Conservation (phyloP, 306 rosid species). For the Quercus ilex region DNA sequence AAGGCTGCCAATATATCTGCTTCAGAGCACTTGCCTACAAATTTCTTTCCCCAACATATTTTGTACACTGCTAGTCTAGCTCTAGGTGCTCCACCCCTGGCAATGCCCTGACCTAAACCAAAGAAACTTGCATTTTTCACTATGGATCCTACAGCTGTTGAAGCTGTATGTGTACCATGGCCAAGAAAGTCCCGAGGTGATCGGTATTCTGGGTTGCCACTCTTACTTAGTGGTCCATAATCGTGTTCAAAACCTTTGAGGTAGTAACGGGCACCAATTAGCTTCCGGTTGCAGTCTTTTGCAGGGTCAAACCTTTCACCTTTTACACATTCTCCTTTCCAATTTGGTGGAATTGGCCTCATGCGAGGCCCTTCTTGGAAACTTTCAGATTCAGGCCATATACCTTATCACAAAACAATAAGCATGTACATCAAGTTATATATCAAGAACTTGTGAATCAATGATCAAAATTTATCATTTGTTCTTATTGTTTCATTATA, state of each 20-base stretch:
- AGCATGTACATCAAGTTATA: neutral
- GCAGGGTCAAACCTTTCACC: slow-evolving; percentile 41
- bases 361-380: slow-evolving; percentile 32
- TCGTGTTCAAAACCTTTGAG: slow-evolving; percentile 44
- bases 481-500: neutral
- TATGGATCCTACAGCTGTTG: slow-evolving; percentile 50
- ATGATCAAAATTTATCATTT: neutral
- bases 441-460: neutral
- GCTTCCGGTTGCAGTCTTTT: slow-evolving; percentile 44
- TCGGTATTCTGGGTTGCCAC: slow-evolving; percentile 35
- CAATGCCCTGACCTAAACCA: slow-evolving; percentile 37
- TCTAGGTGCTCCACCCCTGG: slow-evolving; percentile 53
- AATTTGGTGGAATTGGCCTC: slow-evolving; percentile 36
- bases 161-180: slow-evolving; percentile 65
- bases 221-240: slow-evolving; percentile 28
- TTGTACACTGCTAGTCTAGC: slow-evolving; percentile 57
- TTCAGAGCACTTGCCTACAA: slow-evolving; percentile 31
- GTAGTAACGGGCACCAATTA: slow-evolving; percentile 58
- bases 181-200: slow-evolving; percentile 55
- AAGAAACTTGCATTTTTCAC: slow-evolving; percentile 28
- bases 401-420: slow-evolving; percentile 22
- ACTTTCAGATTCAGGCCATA: slow-evolving; percentile 63
- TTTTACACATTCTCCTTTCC: slow-evolving; percentile 47
- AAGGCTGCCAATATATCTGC: slow-evolving; percentile 56
- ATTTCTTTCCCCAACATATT: slow-evolving; percentile 48